Conservation (phyloP, 768 basidiomycete genomes). For the Daedaleopsis nitida region DNA sequence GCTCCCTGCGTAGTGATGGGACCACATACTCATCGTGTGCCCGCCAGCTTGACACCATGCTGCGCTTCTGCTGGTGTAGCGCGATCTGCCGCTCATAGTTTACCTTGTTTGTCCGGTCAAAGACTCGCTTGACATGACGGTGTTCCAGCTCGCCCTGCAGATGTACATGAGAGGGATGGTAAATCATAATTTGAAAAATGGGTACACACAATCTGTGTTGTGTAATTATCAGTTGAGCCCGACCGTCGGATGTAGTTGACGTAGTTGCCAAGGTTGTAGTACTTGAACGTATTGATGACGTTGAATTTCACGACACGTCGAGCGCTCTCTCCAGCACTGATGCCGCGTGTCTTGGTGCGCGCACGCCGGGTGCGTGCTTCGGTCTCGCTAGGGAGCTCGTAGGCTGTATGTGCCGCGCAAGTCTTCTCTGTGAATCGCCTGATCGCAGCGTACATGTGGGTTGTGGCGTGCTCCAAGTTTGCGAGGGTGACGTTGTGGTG, state of each 20-base stretch:
- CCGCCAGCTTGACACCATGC: too few relatives aligned
- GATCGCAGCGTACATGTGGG: constrained; percentile 14
- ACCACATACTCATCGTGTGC: background rate
- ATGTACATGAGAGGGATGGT: background rate
- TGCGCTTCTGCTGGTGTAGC: too few relatives aligned
- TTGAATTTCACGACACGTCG: constrained; percentile 7
- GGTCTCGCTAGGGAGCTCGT: constrained; percentile 5
- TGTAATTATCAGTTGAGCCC: constrained; percentile 16
- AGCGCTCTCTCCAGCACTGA: constrained; percentile 29
- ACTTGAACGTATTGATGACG: constrained; percentile 28
- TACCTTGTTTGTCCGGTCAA: constrained; percentile 1
- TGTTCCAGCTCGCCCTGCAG: too few relatives aligned
- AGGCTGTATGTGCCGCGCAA: constrained; percentile 20
- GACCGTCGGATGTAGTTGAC: background rate
- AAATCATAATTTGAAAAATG: background rate
- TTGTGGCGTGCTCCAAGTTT: constrained; percentile 21
- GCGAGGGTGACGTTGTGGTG: constrained; percentile 33
- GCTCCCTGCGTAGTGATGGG: background rate
- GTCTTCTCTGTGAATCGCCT: constrained; percentile 24
- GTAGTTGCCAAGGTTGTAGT: constrained; percentile 28
- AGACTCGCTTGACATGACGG: background rate
- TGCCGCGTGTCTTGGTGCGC: constrained; percentile 26
- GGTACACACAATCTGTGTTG: background rate
- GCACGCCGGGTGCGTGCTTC: background rate
- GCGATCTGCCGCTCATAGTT: too few relatives aligned